These are phyloP conservation scores for Cordyceps cateniannulata DNA, from an alignment of 2,329 filamentous ascomycete genomes.

Conservation along the genomic window DNA sequence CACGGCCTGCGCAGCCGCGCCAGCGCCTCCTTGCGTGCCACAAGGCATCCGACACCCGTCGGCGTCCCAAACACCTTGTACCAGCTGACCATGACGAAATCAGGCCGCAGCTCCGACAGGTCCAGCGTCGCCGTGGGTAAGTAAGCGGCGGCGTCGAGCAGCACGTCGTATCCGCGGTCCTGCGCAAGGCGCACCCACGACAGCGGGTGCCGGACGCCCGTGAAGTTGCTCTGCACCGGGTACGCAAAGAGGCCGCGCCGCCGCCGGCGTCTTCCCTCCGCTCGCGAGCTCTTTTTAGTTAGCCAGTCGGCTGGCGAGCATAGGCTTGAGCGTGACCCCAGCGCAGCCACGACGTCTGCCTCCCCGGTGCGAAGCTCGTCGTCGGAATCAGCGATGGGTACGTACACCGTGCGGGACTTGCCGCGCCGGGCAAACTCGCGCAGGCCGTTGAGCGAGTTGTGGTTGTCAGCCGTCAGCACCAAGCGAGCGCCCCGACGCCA, in stretches of 20 bases:
- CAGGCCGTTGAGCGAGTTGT: slow-evolving; percentile 36
- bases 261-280: no score
- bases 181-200: slow-evolving; percentile 30
- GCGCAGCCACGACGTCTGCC: slow-evolving; percentile 18
- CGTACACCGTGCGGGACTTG: slow-evolving; percentile 23
- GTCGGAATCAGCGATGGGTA: slow-evolving; percentile 19
- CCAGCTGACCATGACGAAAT: slow-evolving; percentile 34
- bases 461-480: slow-evolving; percentile 34
- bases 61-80: slow-evolving; percentile 38
- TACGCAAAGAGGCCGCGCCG: slow-evolving; percentile 34
- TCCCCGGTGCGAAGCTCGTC: slow-evolving; percentile 25
- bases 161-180: slow-evolving; percentile 31
- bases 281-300: not conserved
- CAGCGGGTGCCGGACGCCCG: slow-evolving; percentile 35
- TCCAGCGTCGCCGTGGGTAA: slow-evolving; percentile 31
- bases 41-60: slow-evolving; percentile 34
- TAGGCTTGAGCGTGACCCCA: slow-evolving; percentile 14
- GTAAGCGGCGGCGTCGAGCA: slow-evolving; percentile 35
- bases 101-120: slow-evolving; percentile 27
- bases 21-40: slow-evolving; percentile 28
- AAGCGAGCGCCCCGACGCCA: slow-evolving; percentile 22
- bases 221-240: slow-evolving; percentile 41
- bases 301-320: not conserved
- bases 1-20: slow-evolving; percentile 28
- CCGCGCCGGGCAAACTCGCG: slow-evolving; percentile 27